Evolutionary conservation across 495 filamentous ascomycete genomes (phyloP).

Genomic region (Podospora bellae-mahoneyi): DNA sequence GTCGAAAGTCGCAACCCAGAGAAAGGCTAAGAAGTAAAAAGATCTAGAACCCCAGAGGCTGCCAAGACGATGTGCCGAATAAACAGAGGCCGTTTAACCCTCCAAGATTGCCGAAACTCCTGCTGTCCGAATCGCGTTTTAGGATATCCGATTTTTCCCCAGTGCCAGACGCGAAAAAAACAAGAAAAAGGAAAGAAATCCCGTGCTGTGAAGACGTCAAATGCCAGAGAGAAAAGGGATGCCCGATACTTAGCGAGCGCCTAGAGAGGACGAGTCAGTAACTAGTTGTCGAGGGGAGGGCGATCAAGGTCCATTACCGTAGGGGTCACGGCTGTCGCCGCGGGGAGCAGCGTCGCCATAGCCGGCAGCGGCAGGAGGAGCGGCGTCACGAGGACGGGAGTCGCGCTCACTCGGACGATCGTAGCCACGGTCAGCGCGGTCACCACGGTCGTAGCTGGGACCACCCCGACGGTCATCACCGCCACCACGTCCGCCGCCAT

Average conservation of each 20-base stretch:
- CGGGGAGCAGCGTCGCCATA: conserved; percentile 60
- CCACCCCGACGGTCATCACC: conserved; percentile 52
- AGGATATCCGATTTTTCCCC: conserved; percentile 40
- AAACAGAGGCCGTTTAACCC: conserved; percentile 31
- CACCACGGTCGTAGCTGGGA: conserved; percentile 53
- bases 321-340: conserved; percentile 54
- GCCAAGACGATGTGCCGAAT: conserved; percentile 29
- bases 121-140: conserved; percentile 34
- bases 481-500: conserved; percentile 39
- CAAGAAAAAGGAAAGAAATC: conserved; percentile 28
- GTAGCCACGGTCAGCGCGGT: conserved; percentile 54
- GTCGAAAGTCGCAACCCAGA: conserved; percentile 36
- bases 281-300: not conserved
- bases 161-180: conserved; percentile 33
- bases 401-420: conserved; percentile 50
- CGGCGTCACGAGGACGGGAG: conserved; percentile 48
- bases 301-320: conserved; percentile 24
- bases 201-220: conserved; percentile 25
- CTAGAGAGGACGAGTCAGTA: not conserved
- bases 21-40: conserved; percentile 20
- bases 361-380: conserved; percentile 43
- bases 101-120: conserved; percentile 39
- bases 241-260: conserved; percentile 23
- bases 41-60: conserved; percentile 23
- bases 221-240: conserved; percentile 5